Evolutionary conservation across 495 filamentous ascomycete genomes (phyloP).

Genomic region (Annulohypoxylon moriforme): DNA sequence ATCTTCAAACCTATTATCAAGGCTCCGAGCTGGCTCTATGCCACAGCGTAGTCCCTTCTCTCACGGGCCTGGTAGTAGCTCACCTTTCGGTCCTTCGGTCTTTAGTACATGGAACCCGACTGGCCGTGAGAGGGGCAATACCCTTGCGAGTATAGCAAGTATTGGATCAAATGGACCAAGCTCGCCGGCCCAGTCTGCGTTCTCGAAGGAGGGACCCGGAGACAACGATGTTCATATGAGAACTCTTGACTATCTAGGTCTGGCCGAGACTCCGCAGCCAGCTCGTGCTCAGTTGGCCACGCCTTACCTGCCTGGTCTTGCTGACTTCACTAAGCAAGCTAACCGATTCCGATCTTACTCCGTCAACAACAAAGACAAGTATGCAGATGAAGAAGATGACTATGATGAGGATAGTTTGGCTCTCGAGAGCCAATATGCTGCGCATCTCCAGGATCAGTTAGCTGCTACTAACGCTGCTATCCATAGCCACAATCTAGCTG

Average conservation of each 20-base stretch:
- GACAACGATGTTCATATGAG: constrained; percentile 88
- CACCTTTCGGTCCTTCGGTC: constrained; percentile 87
- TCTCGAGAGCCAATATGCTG: constrained; percentile 76
- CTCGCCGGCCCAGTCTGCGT: constrained; percentile 89
- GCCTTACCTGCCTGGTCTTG: constrained; percentile 82
- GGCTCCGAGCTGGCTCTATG: constrained; percentile 94
- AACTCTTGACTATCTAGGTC: constrained; percentile 93
- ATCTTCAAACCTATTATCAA: constrained; percentile 80
- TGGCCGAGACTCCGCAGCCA: constrained; percentile 93
- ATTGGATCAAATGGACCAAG: constrained; percentile 81
- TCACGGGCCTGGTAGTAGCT: constrained; percentile 60
- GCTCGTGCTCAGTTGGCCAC: constrained; percentile 76
- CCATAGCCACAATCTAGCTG: constrained; percentile 90
- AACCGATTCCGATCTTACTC: constrained; percentile 96
- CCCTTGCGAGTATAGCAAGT: constrained; percentile 82
- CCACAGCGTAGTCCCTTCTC: constrained; percentile 83
- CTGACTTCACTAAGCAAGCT: constrained; percentile 77
- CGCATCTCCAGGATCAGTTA: constrained; percentile 65
- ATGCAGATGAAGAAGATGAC: constrained; percentile 92
- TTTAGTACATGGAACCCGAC: constrained; percentile 88
- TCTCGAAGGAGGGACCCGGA: constrained; percentile 85
- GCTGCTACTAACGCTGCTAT: constrained; percentile 92
- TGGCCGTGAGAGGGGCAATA: constrained; percentile 79
- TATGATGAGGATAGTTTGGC: constrained; percentile 79
- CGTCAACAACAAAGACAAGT: constrained; percentile 98